phyloP scores from a whole-genome alignment of 805 yeast species.

The Saccharomycopsis guyanensis region DNA sequence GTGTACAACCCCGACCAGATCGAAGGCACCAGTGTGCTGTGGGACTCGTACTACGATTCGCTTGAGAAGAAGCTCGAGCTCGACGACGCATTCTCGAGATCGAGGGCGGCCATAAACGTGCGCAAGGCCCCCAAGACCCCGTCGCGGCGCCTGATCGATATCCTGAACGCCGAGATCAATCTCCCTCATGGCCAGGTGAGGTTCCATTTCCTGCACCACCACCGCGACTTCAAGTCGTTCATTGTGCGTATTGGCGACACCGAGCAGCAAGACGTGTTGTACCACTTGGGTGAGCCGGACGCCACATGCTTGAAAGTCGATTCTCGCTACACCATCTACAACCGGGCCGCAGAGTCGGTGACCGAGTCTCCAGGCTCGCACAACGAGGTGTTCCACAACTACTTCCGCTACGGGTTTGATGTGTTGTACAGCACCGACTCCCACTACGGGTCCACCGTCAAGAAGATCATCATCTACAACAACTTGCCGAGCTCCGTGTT shows the following conservation, averaged over 20 bases:
- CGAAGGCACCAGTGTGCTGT: neutral
- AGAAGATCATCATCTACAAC: slow-evolving; percentile 18
- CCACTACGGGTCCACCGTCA: slow-evolving; percentile 11
- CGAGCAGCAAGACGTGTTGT: slow-evolving; percentile 16
- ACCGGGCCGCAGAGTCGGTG: neutral
- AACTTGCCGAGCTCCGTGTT: slow-evolving; percentile 15
- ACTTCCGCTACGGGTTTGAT: slow-evolving; percentile 19
- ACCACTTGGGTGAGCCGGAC: slow-evolving; percentile 17
- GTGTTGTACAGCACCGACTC: slow-evolving; percentile 10
- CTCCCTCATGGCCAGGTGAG: slow-evolving; percentile 2
- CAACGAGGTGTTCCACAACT: slow-evolving; percentile 18
- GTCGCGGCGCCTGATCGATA: neutral
- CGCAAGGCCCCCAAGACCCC: neutral
- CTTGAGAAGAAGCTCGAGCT: neutral
- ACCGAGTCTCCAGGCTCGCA: neutral
- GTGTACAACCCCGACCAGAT: slow-evolving; percentile 2
- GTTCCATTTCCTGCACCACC: neutral
- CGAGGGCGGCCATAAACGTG: neutral
- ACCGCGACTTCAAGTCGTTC: neutral
- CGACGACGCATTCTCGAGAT: neutral
- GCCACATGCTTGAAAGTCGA: slow-evolving; percentile 15
- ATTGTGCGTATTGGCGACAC: slow-evolving; percentile 6
- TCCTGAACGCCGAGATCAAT: slow-evolving; percentile 7
- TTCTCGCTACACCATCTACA: slow-evolving; percentile 13
- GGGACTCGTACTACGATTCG: neutral